These are phyloP conservation scores for Yamadazyma trypodendri DNA, from an alignment of 1,139 yeast species.

Conservation along the genomic window DNA sequence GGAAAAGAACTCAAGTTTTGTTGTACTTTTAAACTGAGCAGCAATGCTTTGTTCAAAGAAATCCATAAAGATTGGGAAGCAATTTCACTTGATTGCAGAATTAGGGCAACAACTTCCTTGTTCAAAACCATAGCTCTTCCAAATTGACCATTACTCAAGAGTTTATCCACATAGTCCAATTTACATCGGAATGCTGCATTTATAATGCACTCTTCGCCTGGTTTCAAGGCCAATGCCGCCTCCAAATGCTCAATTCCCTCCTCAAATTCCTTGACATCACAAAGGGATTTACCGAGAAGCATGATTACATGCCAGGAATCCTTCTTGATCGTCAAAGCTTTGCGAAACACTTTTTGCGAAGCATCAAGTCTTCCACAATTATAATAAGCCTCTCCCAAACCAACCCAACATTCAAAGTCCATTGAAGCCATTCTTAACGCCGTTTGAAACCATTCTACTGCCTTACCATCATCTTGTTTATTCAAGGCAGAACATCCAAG, in stretches of 20 bases:
- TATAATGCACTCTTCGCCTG: constrained; percentile 56
- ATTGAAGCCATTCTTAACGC: constrained; percentile 67
- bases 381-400: constrained; percentile 89
- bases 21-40: constrained; percentile 45
- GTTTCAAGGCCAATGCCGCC: constrained; percentile 40
- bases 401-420: constrained; percentile 86
- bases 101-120: constrained; percentile 48
- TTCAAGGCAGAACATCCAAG: constrained; percentile 79
- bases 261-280: constrained; percentile 40
- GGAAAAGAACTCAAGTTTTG: constrained; percentile 45
- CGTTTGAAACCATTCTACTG: constrained; percentile 86
- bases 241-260: constrained; percentile 32
- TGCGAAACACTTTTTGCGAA: constrained; percentile 75
- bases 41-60: constrained; percentile 48
- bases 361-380: constrained; percentile 86
- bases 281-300: constrained; percentile 63
- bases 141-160: constrained; percentile 60
- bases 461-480: constrained; percentile 68
- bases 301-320: constrained; percentile 59
- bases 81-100: constrained; percentile 37
- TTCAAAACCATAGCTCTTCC: constrained; percentile 51
- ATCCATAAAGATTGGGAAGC: constrained; percentile 56
- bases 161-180: constrained; percentile 52
- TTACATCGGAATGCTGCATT: constrained; percentile 59
- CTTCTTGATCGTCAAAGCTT: constrained; percentile 53